phyloP scores from a whole-genome alignment of 192 early-diverging fungal species.

The Ramicandelaber brevisporus region DNA sequence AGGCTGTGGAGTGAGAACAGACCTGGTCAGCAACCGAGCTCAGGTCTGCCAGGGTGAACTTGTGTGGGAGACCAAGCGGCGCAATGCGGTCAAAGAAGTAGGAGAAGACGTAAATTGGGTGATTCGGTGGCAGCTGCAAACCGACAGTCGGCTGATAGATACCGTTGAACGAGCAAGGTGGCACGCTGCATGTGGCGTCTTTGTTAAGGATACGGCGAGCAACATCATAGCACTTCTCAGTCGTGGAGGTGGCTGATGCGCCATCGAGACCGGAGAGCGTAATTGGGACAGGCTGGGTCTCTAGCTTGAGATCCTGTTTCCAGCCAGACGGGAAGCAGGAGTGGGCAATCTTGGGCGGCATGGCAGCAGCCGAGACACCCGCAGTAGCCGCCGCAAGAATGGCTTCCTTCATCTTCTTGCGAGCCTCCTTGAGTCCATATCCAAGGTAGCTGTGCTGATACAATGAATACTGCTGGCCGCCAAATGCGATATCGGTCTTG shows the following conservation, averaged over 20 bases:
- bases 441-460: conserved; percentile 93
- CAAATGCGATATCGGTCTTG: conserved; percentile 38
- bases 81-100: conserved; percentile 82
- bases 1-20: conserved; percentile 32
- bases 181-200: conserved; percentile 21
- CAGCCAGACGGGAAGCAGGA: conserved; percentile 42
- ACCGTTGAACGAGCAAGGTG: conserved; percentile 76
- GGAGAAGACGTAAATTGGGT: conserved; percentile 86
- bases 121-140: conserved; percentile 30
- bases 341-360: conserved; percentile 18
- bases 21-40: conserved; percentile 37
- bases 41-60: conserved; percentile 46
- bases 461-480: conserved; percentile 41
- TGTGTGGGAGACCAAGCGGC: conserved; percentile 36
- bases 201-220: conserved; percentile 50
- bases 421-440: conserved; percentile 75
- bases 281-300: conserved; percentile 6
- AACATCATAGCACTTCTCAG: conserved; percentile 15
- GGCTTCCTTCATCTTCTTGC: conserved; percentile 35
- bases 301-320: conserved; percentile 18
- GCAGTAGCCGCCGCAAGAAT: too few species aligned
- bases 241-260: background rate
- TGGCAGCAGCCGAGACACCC: conserved; percentile 7
- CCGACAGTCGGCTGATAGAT: conserved; percentile 66
- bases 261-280: conserved; percentile 25